phyloP scores from a whole-genome alignment of 139 green algal species.

The Chlorella sorokiniana region DNA sequence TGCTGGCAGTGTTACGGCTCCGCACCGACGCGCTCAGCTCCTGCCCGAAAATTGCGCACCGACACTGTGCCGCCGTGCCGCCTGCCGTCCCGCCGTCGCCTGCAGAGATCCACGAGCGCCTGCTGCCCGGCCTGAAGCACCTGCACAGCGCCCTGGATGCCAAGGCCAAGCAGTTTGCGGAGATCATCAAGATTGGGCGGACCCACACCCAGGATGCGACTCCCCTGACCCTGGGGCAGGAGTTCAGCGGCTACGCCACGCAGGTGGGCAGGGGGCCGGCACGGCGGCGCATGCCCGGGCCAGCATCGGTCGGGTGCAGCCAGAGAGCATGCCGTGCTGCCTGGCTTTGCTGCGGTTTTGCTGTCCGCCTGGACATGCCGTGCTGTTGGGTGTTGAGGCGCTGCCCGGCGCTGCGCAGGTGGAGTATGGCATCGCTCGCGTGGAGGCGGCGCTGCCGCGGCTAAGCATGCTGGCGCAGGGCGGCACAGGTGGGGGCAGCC shows the following conservation, averaged over 20 bases:
- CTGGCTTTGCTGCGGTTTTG: neutral
- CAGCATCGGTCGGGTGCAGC: neutral
- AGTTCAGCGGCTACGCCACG: constrained; percentile 90
- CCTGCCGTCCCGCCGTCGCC: neutral
- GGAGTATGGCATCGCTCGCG: constrained; percentile 75
- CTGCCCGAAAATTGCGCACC: neutral
- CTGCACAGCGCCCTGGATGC: constrained; percentile 67
- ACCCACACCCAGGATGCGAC: constrained; percentile 96
- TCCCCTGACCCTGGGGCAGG: constrained; percentile 93
- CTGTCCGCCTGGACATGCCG: neutral
- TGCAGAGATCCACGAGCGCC: constrained; percentile 58
- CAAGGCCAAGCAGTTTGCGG: constrained; percentile 80
- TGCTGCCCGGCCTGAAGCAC: constrained; percentile 79
- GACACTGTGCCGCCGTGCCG: neutral
- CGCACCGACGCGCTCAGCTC: too few relatives aligned
- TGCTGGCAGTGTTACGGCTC: neutral
- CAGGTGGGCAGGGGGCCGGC: constrained; percentile 80
- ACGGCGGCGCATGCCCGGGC: neutral
- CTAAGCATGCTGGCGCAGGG: constrained; percentile 88
- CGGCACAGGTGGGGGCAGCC: constrained; percentile 72
- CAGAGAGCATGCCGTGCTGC: too few relatives aligned
- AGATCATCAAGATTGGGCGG: constrained; percentile 96
- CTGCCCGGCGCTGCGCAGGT: constrained; percentile 56
- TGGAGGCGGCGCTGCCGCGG: constrained; percentile 70
- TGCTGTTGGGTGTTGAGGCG: neutral